Base-by-base conservation (phyloP, 78 protist genomes). In the Chrysochromulina parva region DNA sequence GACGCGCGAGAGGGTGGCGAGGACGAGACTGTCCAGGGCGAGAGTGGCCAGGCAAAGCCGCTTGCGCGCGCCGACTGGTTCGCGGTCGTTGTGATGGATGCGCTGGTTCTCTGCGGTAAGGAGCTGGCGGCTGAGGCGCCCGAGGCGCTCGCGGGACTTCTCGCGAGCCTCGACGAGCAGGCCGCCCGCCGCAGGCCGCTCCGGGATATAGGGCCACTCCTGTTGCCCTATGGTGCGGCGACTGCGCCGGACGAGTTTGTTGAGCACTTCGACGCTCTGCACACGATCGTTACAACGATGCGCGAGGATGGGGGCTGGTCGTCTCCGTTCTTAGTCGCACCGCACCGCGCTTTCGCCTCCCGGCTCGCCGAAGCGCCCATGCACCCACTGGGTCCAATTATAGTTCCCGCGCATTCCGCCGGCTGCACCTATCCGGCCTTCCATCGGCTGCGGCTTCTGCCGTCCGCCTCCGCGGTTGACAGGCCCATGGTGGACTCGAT, bases 21-120 rank as follows among this genome's bases (percentile, higher is more conserved):
- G 26, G 69, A 62, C 26, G 69, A 62, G 10, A 16, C 3, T 10
- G 59, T 52, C 24, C 11, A 0, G 22, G 81, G 5, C 3, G 81
- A 73, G 53, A 17, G 1, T 10, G 52, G 17, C 54, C 55, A 14
- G 53, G 38, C 38, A 38, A 38, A 38, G 38, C 60, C 26, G 58
- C 85, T 9, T 16, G 55, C 60, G n/a, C 82, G 82, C 24, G 82
- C 55, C n/a, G 82, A 74, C 14, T 74, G 82, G 82, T 74, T 74
- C 57, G 58, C 28, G 17, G 1, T 4, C 22, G 11, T 76, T 14
- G 60, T 76, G 60, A 26, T 48, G 22, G 60, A 76, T 59, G 3
- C 38, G 48, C 26, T 52, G 19, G 59, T 11, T 5, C n/a, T 52
- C 14, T 19, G 57, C 60, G 60, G 57, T 22, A 5, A 28, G 7